Evolutionary conservation across 495 filamentous ascomycete species (phyloP), one percentile per base, ranked within the genome.

Genomic region (Aspergillus homomorphus): DNA sequence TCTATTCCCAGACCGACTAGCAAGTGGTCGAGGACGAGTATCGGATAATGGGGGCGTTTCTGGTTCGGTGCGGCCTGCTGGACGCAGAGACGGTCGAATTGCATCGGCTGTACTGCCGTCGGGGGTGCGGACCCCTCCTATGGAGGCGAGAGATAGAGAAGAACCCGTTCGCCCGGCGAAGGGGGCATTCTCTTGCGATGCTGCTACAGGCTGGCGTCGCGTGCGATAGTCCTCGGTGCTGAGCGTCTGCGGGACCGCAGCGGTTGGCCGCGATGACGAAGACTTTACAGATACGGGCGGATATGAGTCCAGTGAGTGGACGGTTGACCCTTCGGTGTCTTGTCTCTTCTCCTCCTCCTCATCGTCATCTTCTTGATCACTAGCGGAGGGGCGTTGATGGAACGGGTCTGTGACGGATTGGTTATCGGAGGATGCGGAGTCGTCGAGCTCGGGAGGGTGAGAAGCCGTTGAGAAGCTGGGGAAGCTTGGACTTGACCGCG

Each of bases 61-160:
- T 9, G 77, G 76, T 45, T 57, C 50, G 18, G 75, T 69, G 4
- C 65, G 56, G 6, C 62, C 59, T 14, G 69, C 62, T 54, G 79
- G 72, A 23, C 72, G 74, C 56, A 24, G n/a, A 14, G 80, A 79
- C 38, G 80, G 71, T 22, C 71, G 76, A 42, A 78, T 77, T 21
- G 77, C 63, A 18, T 85, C 81, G 26, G 73, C 77, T 24, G 67
- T 73, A 62, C 76, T 81, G 46, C 70, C 77, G 43, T 72, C 74
- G 52, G 82, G 76, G 44, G 62, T 59, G 41, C 54, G 59, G 21
- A 44, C 20, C 2, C 41, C 58, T 21, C 60, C 53, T 42, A 43
- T 19, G n/a, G 58, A 55, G 50, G 46, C 55, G 16, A 44, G 58
- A 14, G 53, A 62, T 24, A 28, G 58, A 10, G 41, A 46, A 12